Base-by-base conservation (phyloP, 139 green algal species). In the Nannochloris sp. region DNA sequence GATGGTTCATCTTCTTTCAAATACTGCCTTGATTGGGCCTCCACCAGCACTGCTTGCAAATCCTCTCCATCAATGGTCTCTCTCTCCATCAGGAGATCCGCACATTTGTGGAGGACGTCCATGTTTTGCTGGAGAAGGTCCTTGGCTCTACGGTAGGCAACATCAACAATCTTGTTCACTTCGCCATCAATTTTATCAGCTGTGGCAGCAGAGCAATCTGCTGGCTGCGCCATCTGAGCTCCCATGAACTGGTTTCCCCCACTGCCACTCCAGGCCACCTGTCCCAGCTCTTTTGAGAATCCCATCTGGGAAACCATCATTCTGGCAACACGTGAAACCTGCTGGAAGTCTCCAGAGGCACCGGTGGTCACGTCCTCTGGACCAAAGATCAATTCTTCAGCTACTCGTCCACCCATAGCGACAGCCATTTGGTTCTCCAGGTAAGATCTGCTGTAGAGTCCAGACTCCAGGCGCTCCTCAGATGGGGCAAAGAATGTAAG, bases 301-400 rank as follows among this genome's bases (percentile, higher is more conserved):
- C 88, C 88, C 70, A 97, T 87, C 80, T 96, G 87, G 14, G 81
- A 88, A 4, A 99, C 79, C 94, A 99, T 99, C 69, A 95, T 85
- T 61, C 78, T 68, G 48, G 78, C 78, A 59, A 73, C 70, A 24
- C 78, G 69, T 11, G 78, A 75, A 50, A 85, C 78, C 68, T 84
- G 74, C 83, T 93, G 83, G 87, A 98, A 97, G 74, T 98, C 92
- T 43, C 83, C 82, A 0, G 76, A 88, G 11, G 85, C 88, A 64
- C 93, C 93, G 3, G 94, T 99, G 55, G 94, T 99, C 56, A 98
- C 92, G 64, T 97, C 81, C 36, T 98, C 81, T 59, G 85, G 77
- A 16, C 94, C 94, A 56, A 97, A 98, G 68, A 99, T 99, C 1
- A 99, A 76, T 87, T 99, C 94, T 86, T 99, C 94, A 10, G 94